Percentiles rank a stretch among this genome's conserved stretches.
These are phyloP conservation scores for Saccharomyces hybrid DNA, from an alignment of 1,139 yeast species.

Conservation along the genomic window DNA sequence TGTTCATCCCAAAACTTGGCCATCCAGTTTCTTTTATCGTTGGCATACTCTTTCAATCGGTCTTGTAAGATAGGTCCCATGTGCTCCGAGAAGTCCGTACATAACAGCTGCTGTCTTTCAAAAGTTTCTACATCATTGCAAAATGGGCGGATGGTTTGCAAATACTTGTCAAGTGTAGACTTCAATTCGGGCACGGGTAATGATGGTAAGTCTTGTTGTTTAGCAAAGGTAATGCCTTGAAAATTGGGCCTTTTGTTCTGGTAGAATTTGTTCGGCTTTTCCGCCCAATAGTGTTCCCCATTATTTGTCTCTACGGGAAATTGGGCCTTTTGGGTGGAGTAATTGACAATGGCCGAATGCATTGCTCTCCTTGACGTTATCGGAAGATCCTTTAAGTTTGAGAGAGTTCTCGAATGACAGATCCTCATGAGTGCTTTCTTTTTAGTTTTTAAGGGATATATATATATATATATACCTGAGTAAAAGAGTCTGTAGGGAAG, in stretches of 20 bases:
- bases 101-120: conserved; percentile 45
- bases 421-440: background rate
- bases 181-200: conserved; percentile 82
- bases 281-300: conserved; percentile 25
- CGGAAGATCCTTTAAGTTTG: background rate
- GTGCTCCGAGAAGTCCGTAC: conserved; percentile 59
- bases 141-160: conserved; percentile 66
- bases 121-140: conserved; percentile 47
- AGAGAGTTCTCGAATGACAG: background rate
- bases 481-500: background rate
- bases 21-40: conserved; percentile 74
- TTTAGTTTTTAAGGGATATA: background rate
- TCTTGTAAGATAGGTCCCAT: conserved; percentile 62
- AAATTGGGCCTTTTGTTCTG: conserved; percentile 24
- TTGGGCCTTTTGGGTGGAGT: background rate
- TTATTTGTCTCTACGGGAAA: conserved; percentile 23
- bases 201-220: conserved; percentile 68
- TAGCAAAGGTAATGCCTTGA: conserved; percentile 65
- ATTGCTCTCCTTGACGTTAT: background rate
- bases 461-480: background rate
- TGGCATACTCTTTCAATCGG: conserved; percentile 55
- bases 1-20: conserved; percentile 91
- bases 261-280: conserved; percentile 16
- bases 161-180: conserved; percentile 62
- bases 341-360: background rate